These are phyloP conservation scores for Gillenia trifoliata DNA, from an alignment of 306 rosid species.

Conservation along the genomic window DNA sequence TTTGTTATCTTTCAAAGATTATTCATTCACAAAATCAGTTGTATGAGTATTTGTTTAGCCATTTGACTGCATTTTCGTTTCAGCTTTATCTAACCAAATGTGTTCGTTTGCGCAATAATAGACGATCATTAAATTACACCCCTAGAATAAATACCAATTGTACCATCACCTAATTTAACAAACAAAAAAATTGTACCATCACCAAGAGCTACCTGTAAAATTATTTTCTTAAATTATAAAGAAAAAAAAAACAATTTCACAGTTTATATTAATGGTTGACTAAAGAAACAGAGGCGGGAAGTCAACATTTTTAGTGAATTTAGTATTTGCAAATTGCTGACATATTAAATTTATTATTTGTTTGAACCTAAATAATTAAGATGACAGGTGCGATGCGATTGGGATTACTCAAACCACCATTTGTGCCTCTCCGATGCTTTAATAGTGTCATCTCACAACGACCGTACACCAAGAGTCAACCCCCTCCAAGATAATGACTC, in stretches of 20 bases:
- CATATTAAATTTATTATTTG: slow-evolving; percentile 12
- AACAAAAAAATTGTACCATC: too few relatives aligned
- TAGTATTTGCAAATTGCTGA: slow-evolving; percentile 24
- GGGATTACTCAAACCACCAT: neutral
- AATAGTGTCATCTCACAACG: neutral
- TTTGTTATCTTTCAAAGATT: too few relatives aligned
- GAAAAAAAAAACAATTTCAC: neutral
- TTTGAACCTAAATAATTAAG: neutral
- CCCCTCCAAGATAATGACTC: neutral
- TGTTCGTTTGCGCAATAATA: too few relatives aligned
- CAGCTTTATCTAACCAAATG: too few relatives aligned
- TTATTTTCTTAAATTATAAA: neutral
- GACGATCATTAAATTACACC: too few relatives aligned
- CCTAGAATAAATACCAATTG: too few relatives aligned
- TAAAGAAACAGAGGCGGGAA: neutral
- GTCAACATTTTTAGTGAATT: slow-evolving; percentile 21
- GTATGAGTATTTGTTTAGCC: too few relatives aligned
- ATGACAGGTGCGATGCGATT: neutral
- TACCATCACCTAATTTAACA: neutral
- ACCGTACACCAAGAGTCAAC: neutral
- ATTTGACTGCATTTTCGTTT: too few relatives aligned
- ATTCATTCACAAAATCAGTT: too few relatives aligned
- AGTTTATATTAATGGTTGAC: slow-evolving; percentile 5
- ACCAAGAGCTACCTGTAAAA: neutral
- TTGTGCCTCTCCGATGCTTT: neutral